These are phyloP conservation scores for Shiraia sp. DNA, from an alignment of 2,329 filamentous ascomycete species.

Conservation along the genomic window DNA sequence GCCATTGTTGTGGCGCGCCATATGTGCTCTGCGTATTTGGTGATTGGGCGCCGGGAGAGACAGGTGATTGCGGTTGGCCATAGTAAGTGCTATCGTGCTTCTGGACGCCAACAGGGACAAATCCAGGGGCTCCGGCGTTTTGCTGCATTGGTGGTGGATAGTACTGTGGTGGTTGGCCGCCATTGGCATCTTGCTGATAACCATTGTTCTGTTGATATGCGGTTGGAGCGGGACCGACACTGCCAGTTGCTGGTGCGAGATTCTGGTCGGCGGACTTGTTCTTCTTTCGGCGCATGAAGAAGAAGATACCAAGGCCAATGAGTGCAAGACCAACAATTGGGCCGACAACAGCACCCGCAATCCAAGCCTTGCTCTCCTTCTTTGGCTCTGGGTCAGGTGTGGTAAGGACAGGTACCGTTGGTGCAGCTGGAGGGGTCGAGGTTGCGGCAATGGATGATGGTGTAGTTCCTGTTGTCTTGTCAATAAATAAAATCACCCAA, in stretches of 20 bases:
- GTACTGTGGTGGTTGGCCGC: slow-evolving; percentile 16
- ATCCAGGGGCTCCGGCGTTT: slow-evolving; percentile 7
- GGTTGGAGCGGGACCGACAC: slow-evolving; percentile 5
- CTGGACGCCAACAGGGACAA: slow-evolving; percentile 21
- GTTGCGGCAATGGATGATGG: neutral
- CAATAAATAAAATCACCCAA: slow-evolving; percentile 1
- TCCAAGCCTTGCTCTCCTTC: slow-evolving; percentile 33
- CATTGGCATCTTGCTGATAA: slow-evolving; percentile 2
- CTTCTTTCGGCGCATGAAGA: slow-evolving; percentile 32
- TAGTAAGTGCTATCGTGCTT: slow-evolving; percentile 20
- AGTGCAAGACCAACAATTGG: slow-evolving; percentile 30
- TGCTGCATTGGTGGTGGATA: slow-evolving; percentile 23
- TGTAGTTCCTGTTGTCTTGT: neutral
- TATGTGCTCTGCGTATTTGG: slow-evolving; percentile 13
- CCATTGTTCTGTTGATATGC: slow-evolving; percentile 10
- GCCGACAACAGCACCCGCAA: slow-evolving; percentile 33
- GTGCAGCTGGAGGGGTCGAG: neutral
- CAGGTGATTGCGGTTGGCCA: slow-evolving; percentile 13
- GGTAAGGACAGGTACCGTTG: neutral
- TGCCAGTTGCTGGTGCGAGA: slow-evolving; percentile 2
- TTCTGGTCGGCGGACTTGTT: slow-evolving; percentile 8
- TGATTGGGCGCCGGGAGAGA: slow-evolving; percentile 11
- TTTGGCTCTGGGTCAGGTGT: slow-evolving; percentile 1
- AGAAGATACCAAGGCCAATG: slow-evolving; percentile 24
- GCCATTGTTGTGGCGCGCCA: slow-evolving; percentile 18